Base-by-base conservation (phyloP, 495 filamentous ascomycete genomes). In the Beverwykella pulmonaria region DNA sequence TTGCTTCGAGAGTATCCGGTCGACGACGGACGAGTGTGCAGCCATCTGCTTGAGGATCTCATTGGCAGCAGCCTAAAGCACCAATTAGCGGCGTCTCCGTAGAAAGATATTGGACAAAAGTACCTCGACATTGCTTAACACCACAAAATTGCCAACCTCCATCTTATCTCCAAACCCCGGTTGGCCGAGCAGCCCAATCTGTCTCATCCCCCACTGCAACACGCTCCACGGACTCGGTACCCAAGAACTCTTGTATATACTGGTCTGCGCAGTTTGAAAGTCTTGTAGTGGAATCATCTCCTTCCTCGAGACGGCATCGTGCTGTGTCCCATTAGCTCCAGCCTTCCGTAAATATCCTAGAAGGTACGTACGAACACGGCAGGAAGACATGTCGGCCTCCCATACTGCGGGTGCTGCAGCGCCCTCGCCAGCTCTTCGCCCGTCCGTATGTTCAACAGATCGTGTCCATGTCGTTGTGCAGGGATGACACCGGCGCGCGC, bases 321-420 rank as follows among this genome's bases (percentile, higher is more conserved):
- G 81, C 77, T 86, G 29, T 26, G 30, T 8, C 52, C 54, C 4
- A 1, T 27, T 5, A 32, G 12, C 41, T 14, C 8, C 44, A 23
- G 29, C 20, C 1, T 14, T 20, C 17, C 36, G 39, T 4, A 14
- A 7, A 25, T 29, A 60, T 19, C 20, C 6, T 47, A 2, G 39
- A 47, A 19, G 49, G 19, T 53, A 75, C 81, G 32, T 79, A 87
- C 85, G 72, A 98, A 79, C 44, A 93, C 94, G 23, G 87, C 83
- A 1, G 87, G 89, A 2, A 98, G 78, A 8, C 89, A 91, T n/a
- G 93, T 81, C 20, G 94, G 94, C 23, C 87, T 82, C 20, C 94
- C 95, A 79, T 84, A 95, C 74, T 95, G 87, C 49, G 85, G 83
- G 17, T 82, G 87, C 70, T 93, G 89, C 65, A 98, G 78, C 19